phyloP scores from a whole-genome alignment of 768 basidiomycete genomes.

The Agaricus blazei region DNA sequence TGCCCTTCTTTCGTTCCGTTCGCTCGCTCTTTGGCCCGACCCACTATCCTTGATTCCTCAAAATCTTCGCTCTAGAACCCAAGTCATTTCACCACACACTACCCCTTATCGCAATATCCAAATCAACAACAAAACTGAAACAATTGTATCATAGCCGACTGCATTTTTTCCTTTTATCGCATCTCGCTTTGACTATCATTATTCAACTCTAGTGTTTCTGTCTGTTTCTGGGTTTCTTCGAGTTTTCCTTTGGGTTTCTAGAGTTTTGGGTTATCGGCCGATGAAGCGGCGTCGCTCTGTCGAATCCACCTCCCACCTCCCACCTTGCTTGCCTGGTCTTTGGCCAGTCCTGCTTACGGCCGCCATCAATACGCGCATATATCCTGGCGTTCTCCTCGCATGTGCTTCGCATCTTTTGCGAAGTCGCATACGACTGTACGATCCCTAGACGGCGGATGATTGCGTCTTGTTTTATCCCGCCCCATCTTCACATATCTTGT shows the following conservation, averaged over 20 bases:
- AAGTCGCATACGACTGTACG: constrained; percentile 7
- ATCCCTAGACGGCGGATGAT: constrained; percentile 10
- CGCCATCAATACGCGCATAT: background rate
- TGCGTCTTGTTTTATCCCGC: constrained; percentile 5
- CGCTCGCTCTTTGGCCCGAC: constrained; percentile 2
- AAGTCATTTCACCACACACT: constrained; percentile 4
- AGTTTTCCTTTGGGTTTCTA: constrained; percentile 3
- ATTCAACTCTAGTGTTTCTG: constrained; percentile 11
- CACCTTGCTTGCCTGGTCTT: constrained; percentile 2
- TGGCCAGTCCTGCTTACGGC: background rate
- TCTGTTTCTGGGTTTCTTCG: background rate
- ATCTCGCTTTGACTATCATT: constrained; percentile 11
- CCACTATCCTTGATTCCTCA: background rate
- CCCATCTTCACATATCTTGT: background rate
- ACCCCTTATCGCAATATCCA: constrained; percentile 6
- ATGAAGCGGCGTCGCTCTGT: background rate
- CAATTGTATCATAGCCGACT: constrained; percentile 12
- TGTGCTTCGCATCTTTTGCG: background rate
- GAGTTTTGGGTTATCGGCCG: constrained; percentile 6
- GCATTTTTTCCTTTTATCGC: background rate
- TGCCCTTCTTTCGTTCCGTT: constrained; percentile 2
- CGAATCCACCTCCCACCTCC: constrained; percentile 4
- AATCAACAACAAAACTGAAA: constrained; percentile 8
- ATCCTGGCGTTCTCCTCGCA: background rate
- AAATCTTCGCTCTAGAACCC: constrained; percentile 2